Percentiles rank a stretch among this genome's conserved stretches.
Evolutionary conservation across 345 rosid genomes (phyloP).

Genomic region (Syzygium jambos): DNA sequence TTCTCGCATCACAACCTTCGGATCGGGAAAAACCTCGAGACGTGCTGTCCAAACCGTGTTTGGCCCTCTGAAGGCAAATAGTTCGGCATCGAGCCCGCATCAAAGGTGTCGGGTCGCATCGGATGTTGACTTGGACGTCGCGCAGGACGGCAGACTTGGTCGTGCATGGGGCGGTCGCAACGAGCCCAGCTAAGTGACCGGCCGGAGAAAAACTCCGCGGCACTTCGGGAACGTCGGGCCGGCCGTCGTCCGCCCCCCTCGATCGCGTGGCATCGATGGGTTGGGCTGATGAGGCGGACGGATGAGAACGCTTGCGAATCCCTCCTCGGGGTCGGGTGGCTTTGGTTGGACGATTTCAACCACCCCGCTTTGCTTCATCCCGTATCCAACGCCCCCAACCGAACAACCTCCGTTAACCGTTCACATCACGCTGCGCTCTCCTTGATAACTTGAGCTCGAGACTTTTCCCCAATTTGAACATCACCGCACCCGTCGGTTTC

Average conservation of each 20-base stretch:
- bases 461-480: background rate
- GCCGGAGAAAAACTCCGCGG: background rate
- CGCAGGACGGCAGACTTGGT: background rate
- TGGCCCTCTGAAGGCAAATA: too few relatives aligned
- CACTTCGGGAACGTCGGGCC: rapidly evolving
- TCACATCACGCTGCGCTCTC: background rate
- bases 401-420: background rate
- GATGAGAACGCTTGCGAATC: background rate
- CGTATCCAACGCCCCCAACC: background rate
- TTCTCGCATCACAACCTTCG: background rate
- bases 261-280: background rate
- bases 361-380: background rate
- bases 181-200: background rate
- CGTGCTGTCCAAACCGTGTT: too few relatives aligned
- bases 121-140: background rate
- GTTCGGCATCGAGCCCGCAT: background rate
- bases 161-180: rapidly evolving
- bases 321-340: background rate
- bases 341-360: background rate
- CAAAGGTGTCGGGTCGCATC: background rate
- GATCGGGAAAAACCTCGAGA: background rate
- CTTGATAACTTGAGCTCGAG: background rate
- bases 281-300: background rate
- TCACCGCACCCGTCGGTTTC: background rate
- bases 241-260: too few relatives aligned